These are phyloP conservation scores for Penicillium arizonense DNA, from an alignment of 495 filamentous ascomycete genomes.

Conservation along the genomic window DNA sequence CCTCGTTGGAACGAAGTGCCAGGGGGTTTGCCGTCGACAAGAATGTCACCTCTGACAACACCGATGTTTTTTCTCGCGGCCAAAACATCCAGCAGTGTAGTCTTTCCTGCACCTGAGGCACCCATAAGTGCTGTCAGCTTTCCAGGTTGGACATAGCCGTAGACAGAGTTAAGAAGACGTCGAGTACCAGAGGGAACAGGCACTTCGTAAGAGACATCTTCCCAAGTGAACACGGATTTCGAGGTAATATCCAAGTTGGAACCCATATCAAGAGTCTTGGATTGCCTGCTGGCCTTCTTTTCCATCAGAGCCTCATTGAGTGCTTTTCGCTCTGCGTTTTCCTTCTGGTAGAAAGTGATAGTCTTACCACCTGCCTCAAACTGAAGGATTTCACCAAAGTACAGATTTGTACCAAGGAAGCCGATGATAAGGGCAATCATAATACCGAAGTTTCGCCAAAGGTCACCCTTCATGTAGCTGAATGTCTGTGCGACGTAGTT, in stretches of 20 bases:
- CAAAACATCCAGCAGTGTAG: constrained; percentile 76
- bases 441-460: constrained; percentile 80
- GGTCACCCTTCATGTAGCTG: constrained; percentile 55
- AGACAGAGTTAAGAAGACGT: constrained; percentile 67
- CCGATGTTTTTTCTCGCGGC: constrained; percentile 77
- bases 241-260: constrained; percentile 65
- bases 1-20: constrained; percentile 74
- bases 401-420: constrained; percentile 67
- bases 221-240: constrained; percentile 52
- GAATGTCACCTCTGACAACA: constrained; percentile 68
- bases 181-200: constrained; percentile 66
- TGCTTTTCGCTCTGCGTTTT: constrained; percentile 65
- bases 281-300: constrained; percentile 54
- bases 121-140: constrained; percentile 82
- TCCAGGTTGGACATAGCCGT: constrained; percentile 77
- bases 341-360: constrained; percentile 69
- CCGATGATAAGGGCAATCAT: constrained; percentile 64
- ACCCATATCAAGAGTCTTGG: constrained; percentile 45
- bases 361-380: constrained; percentile 77
- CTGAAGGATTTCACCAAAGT: constrained; percentile 72
- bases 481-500: constrained; percentile 64
- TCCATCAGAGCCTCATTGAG: constrained; percentile 63
- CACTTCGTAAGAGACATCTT: constrained; percentile 61
- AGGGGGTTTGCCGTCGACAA: constrained; percentile 68
- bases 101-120: constrained; percentile 84